Base-by-base conservation (phyloP, 1,284 basidiomycete species). In the Leccinum subspadiceum region DNA sequence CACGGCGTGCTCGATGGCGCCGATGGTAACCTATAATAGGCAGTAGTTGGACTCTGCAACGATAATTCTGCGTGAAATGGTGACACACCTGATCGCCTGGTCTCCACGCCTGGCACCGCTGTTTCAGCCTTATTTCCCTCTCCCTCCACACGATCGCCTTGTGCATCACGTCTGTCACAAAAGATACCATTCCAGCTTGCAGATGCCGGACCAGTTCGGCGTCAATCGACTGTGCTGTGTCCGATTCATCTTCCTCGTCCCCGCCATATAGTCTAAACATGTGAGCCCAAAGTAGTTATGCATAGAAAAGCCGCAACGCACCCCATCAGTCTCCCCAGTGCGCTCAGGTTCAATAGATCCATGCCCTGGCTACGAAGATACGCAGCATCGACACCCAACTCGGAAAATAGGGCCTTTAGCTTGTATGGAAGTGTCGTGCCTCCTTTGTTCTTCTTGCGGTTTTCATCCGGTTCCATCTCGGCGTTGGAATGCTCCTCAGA, bases 91-190 rank as follows among this genome's bases (percentile, higher is more conserved):
- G 69, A 33, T 71, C 63, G 5, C 69, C 59, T 0, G 60, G 60
- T 56, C 61, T 51, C 85, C 87, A 90, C 3, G 78, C 84, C 65
- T 82, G 87, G 44, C 80, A 81, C 33, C 79, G 79, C 41, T 75
- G 73, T 71, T 87, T 89, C 64, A 84, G 68, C 31, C 73, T 71
- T 54, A 76, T 70, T 62, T 87, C 86, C 61, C 84, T 80, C 64
- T 88, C 86, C 51, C 80, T 79, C 39, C 79, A 74, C 6, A 81
- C 74, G 50, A 89, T 78, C 12, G 80, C 75, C 17, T 77, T 77
- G 56, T 81, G 79, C 8, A 86, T 72, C 0, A 83, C 60, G 51
- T 82, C 77, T 7, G 79, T 78, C 12, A 80, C 74, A 64, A 88
- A 89, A 51, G 78, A 75, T 5, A 78, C 74, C 17, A 83, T 66